Conservation (phyloP, 495 filamentous ascomycete genomes). For the Talaromyces liani region DNA sequence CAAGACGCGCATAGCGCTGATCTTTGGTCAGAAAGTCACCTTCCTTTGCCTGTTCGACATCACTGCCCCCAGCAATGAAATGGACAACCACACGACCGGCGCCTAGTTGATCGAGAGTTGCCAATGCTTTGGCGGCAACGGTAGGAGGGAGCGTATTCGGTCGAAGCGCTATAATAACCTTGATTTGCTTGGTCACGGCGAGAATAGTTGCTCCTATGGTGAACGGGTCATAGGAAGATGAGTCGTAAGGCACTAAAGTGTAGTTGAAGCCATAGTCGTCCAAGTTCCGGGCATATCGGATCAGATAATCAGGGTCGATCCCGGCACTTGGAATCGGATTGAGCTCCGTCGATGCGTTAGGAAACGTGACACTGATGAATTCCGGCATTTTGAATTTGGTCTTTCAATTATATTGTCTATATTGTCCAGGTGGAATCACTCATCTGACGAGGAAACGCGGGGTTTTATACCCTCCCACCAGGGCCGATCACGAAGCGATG, state of each 20-base stretch:
- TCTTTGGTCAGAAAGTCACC: slow-evolving; percentile 48
- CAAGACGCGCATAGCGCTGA: slow-evolving; percentile 41
- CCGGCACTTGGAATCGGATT: slow-evolving; percentile 35
- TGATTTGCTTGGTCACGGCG: slow-evolving; percentile 43
- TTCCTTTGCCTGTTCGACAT: slow-evolving; percentile 44
- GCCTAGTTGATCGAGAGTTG: slow-evolving; percentile 46
- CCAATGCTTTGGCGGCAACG: slow-evolving; percentile 47
- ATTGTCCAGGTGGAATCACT: not conserved
- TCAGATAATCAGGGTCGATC: slow-evolving; percentile 40
- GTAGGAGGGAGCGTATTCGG: slow-evolving; percentile 50
- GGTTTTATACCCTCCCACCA: not conserved
- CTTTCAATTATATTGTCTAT: not conserved
- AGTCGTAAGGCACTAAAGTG: slow-evolving; percentile 46
- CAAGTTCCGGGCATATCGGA: slow-evolving; percentile 40
- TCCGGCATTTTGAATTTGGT: slow-evolving; percentile 34
- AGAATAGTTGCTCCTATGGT: slow-evolving; percentile 45
- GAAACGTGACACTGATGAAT: slow-evolving; percentile 46
- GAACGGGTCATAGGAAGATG: slow-evolving; percentile 42
- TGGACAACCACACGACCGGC: slow-evolving; percentile 45
- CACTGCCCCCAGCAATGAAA: slow-evolving; percentile 48
- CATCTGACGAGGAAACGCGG: not conserved
- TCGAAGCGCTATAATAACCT: slow-evolving; percentile 49
- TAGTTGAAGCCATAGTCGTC: slow-evolving; percentile 49
- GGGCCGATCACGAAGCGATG: slow-evolving; percentile 1
- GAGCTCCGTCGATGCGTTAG: slow-evolving; percentile 43